Conservation (phyloP, 257 asterid genomes). For the Solanum lycopersicoides region DNA sequence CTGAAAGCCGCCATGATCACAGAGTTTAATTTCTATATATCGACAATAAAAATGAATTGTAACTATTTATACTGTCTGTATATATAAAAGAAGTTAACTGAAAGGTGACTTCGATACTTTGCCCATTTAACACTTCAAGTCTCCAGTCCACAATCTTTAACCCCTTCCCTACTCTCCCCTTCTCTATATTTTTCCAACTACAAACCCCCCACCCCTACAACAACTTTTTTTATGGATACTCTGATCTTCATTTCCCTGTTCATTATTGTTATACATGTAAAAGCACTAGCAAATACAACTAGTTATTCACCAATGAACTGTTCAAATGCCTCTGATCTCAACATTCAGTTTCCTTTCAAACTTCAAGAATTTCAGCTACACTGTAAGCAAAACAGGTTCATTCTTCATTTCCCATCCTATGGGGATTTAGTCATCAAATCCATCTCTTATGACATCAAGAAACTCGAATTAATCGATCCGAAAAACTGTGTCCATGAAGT, state of each 20-base stretch:
- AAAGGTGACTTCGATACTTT: background rate
- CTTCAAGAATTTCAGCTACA: conserved; percentile 4
- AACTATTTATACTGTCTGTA: background rate
- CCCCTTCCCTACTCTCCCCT: background rate
- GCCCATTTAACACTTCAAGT: background rate
- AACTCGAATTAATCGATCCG: conserved; percentile 27
- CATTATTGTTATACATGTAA: conserved; percentile 3
- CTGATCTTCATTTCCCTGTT: conserved; percentile 5
- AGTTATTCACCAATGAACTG: conserved; percentile 6
- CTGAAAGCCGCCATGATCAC: background rate
- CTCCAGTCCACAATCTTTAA: background rate
- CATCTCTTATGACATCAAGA: conserved; percentile 13
- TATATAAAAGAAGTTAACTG: background rate
- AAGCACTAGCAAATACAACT: background rate
- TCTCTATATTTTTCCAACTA: background rate
- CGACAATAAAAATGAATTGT: background rate
- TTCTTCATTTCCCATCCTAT: conserved; percentile 17
- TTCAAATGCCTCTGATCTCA: background rate
- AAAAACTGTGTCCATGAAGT: conserved; percentile 35
- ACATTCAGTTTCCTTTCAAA: conserved; percentile 11
- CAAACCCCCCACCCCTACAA: background rate
- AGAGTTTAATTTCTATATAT: background rate
- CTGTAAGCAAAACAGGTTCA: conserved; percentile 21
- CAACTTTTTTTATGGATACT: background rate
- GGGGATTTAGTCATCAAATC: conserved; percentile 33